phyloP scores from a whole-genome alignment of 768 basidiomycete genomes.

The Aureoboletus auriporus region DNA sequence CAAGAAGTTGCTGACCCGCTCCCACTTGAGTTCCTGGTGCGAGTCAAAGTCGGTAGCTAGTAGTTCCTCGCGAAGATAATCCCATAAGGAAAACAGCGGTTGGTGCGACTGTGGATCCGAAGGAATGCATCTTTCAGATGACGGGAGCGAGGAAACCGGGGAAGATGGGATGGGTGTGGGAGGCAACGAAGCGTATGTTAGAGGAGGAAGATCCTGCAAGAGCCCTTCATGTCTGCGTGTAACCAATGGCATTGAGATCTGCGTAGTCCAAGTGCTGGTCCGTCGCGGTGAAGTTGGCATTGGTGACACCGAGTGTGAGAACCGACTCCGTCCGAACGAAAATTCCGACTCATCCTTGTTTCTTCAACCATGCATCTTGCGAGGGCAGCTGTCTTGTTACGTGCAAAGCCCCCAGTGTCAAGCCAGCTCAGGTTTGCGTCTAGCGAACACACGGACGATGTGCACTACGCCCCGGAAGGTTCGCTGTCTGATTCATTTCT shows the following conservation, averaged over 20 bases:
- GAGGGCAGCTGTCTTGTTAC: constrained; percentile 35
- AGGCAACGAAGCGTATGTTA: constrained; percentile 70
- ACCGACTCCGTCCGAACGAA: neutral
- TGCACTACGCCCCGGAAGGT: constrained; percentile 61
- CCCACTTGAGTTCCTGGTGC: constrained; percentile 92
- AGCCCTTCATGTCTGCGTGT: constrained; percentile 13
- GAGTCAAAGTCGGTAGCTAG: constrained; percentile 92
- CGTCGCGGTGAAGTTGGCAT: constrained; percentile 33
- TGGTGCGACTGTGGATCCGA: constrained; percentile 20
- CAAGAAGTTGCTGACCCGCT: constrained; percentile 93
- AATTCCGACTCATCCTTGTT: neutral
- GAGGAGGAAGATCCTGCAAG: constrained; percentile 26
- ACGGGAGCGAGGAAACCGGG: constrained; percentile 24
- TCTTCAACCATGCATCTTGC: constrained; percentile 26
- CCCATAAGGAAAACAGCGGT: constrained; percentile 82
- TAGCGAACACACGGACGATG: constrained; percentile 32
- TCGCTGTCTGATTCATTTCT: constrained; percentile 11
- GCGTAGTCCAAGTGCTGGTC: constrained; percentile 20
- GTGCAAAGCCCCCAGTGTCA: constrained; percentile 32
- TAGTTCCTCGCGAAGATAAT: constrained; percentile 85
- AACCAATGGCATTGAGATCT: constrained; percentile 6
- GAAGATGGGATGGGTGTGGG: constrained; percentile 64
- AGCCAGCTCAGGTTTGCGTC: constrained; percentile 42
- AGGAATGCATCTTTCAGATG: constrained; percentile 12
- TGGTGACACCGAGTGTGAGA: constrained; percentile 12